Evolutionary conservation across 208 protist species (phyloP).

Genomic region (Naegleria lovaniensis): DNA sequence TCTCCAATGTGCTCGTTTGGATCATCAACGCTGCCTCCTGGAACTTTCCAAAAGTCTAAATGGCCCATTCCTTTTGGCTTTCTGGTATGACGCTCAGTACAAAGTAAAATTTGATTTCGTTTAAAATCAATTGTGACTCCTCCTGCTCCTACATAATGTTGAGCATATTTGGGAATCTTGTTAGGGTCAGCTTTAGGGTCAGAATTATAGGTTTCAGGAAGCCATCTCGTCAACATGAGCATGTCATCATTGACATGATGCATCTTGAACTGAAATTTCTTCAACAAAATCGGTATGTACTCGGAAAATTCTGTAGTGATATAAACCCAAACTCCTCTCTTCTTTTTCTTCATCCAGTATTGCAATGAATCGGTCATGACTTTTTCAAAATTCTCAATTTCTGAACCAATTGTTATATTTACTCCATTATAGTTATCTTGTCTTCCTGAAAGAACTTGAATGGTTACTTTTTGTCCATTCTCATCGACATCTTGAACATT

Average conservation of each 20-base stretch:
- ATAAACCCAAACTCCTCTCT: not conserved
- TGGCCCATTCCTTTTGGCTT: not conserved
- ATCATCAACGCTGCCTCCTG: not conserved
- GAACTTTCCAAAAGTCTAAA: not conserved
- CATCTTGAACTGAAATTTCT: not conserved
- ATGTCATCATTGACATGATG: not conserved
- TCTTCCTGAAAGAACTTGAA: too few relatives aligned
- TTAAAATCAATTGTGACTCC: not conserved
- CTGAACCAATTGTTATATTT: not conserved
- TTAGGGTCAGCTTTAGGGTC: not conserved
- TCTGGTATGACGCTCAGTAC: not conserved
- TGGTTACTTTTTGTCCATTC: too few relatives aligned
- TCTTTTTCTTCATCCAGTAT: not conserved
- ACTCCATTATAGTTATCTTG: not conserved
- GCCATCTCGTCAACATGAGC: not conserved
- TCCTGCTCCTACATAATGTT: not conserved
- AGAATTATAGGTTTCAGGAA: not conserved
- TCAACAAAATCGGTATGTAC: not conserved
- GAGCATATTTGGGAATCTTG: not conserved
- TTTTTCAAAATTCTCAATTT: conserved; percentile 7
- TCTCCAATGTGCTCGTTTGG: not conserved
- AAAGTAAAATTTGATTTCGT: not conserved
- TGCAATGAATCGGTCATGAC: not conserved
- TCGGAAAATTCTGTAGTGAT: not conserved
- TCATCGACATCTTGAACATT: too few relatives aligned